phyloP scores from a whole-genome alignment of 352 stramenopile species.

The Globisporangium solare region DNA sequence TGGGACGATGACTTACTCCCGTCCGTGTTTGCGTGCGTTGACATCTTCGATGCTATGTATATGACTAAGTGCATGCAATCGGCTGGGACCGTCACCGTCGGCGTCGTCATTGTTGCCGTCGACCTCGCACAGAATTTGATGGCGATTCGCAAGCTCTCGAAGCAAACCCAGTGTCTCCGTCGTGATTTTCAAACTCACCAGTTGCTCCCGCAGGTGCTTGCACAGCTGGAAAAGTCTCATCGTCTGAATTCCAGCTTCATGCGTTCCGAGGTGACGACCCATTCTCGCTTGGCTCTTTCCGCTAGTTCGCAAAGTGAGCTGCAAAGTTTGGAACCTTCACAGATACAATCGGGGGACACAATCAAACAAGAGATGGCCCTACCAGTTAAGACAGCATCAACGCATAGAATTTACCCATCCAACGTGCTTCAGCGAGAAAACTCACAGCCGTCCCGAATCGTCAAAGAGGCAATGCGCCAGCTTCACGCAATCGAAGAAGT shows the following conservation, averaged over 20 bases:
- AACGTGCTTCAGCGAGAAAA: too few relatives aligned
- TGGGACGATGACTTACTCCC: background rate
- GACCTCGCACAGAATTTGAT: constrained; percentile 4
- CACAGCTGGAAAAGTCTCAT: too few relatives aligned
- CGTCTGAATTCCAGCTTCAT: too few relatives aligned
- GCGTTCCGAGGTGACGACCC: too few relatives aligned
- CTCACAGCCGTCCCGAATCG: background rate
- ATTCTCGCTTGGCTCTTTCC: too few relatives aligned
- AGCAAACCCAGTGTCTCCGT: background rate
- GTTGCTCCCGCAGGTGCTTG: background rate
- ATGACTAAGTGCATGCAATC: constrained; percentile 23
- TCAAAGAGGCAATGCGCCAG: background rate
- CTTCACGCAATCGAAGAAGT: constrained; percentile 4
- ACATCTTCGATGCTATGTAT: constrained; percentile 13
- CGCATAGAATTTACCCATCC: too few relatives aligned
- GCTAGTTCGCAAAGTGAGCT: too few relatives aligned
- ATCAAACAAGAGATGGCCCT: too few relatives aligned
- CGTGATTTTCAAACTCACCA: background rate
- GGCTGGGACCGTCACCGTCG: constrained; percentile 13
- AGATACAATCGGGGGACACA: too few relatives aligned
- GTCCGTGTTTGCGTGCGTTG: background rate
- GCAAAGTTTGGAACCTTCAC: too few relatives aligned
- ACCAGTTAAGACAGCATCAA: too few relatives aligned
- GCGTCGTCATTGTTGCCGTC: constrained; percentile 6
- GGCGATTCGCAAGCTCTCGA: background rate